phyloP scores from a whole-genome alignment of 768 basidiomycete genomes.

The Podaxis sp. region DNA sequence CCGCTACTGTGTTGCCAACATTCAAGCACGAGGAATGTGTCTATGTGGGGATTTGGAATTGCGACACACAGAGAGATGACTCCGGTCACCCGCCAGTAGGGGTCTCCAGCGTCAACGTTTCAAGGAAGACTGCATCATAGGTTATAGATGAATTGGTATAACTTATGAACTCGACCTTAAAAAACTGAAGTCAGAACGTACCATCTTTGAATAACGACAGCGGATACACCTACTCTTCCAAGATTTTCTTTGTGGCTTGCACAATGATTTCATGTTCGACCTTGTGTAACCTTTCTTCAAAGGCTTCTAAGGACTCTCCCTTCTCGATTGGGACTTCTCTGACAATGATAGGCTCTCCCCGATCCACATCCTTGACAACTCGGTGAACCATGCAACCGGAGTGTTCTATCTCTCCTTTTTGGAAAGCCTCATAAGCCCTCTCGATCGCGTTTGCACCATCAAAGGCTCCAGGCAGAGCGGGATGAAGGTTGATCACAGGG shows the following conservation, averaged over 20 bases:
- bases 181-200: background rate
- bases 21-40: too few relatives aligned
- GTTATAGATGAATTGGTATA: background rate
- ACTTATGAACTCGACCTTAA: background rate
- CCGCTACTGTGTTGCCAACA: too few relatives aligned
- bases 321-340: conserved; percentile 67
- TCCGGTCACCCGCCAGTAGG: too few relatives aligned
- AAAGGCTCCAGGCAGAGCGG: conserved; percentile 93
- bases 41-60: too few relatives aligned
- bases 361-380: conserved; percentile 91
- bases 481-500: conserved; percentile 94
- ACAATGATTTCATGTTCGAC: conserved; percentile 93
- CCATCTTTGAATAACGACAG: background rate
- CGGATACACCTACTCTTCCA: conserved; percentile 37
- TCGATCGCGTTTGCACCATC: conserved; percentile 92
- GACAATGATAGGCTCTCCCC: conserved; percentile 83
- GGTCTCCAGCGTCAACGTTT: too few relatives aligned
- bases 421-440: conserved; percentile 85
- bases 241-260: conserved; percentile 67
- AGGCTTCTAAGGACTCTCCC: conserved; percentile 67
- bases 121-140: too few relatives aligned
- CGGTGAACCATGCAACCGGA: conserved; percentile 93
- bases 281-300: conserved; percentile 74
- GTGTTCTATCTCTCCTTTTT: conserved; percentile 69
- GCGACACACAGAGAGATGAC: too few relatives aligned